phyloP scores from a whole-genome alignment of 2,329 filamentous ascomycete species.

The Fusarium concolor region DNA sequence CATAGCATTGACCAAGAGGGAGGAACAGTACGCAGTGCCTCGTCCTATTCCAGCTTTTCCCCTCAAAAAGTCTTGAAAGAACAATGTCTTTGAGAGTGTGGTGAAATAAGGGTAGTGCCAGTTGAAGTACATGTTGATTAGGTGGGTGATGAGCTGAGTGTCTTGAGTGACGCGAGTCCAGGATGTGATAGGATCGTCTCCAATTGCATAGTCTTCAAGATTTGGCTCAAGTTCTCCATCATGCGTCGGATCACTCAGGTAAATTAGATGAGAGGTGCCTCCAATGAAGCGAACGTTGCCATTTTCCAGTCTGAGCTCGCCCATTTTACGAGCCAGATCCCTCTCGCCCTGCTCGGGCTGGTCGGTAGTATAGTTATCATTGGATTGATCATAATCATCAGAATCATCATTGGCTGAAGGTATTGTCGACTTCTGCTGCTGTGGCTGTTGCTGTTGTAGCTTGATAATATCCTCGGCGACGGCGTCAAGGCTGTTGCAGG shows the following conservation, averaged over 20 bases:
- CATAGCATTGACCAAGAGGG: slow-evolving; percentile 93
- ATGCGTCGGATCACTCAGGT: slow-evolving; percentile 68
- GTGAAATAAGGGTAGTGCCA: slow-evolving; percentile 99
- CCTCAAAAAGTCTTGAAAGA: slow-evolving; percentile 84
- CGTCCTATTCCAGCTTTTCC: slow-evolving; percentile 71
- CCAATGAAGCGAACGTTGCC: slow-evolving; percentile 92
- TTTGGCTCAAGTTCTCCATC: slow-evolving; percentile 56
- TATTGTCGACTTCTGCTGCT: slow-evolving; percentile 51
- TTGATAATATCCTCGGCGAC: slow-evolving; percentile 66
- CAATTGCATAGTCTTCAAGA: slow-evolving; percentile 59
- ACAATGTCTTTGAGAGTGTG: slow-evolving; percentile 85
- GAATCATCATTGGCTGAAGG: slow-evolving; percentile 56
- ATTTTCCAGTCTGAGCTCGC: slow-evolving; percentile 86
- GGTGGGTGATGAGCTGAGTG: slow-evolving; percentile 80
- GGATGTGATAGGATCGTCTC: slow-evolving; percentile 78
- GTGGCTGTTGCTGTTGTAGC: slow-evolving; percentile 51
- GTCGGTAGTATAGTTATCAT: slow-evolving; percentile 56
- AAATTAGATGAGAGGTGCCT: slow-evolving; percentile 93
- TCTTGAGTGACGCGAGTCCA: slow-evolving; percentile 92
- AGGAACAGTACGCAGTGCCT: slow-evolving; percentile 82
- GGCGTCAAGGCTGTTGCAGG: slow-evolving; percentile 76
- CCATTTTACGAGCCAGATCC: slow-evolving; percentile 92
- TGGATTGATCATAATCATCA: slow-evolving; percentile 54
- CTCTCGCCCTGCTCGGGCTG: slow-evolving; percentile 71
- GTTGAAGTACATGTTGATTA: slow-evolving; percentile 97